Evolutionary conservation across 164 flowering plant species (phyloP).

Genomic region (Berberis thunbergii): DNA sequence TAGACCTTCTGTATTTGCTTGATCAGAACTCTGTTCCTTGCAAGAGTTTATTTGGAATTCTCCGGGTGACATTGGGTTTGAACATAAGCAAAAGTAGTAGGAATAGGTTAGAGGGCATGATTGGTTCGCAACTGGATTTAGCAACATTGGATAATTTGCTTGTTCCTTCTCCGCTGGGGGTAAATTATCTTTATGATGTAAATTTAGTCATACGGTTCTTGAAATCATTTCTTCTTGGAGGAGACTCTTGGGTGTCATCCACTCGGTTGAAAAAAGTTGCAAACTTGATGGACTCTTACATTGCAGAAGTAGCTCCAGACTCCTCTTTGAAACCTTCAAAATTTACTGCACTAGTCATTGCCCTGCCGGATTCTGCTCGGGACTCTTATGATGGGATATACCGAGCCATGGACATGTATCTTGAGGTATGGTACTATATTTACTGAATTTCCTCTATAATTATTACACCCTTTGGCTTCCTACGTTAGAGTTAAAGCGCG

Average conservation of each 20-base stretch:
- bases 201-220: conserved; percentile 57
- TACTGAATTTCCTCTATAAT: not conserved
- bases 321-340: conserved; percentile 49
- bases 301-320: conserved; percentile 78
- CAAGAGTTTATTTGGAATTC: conserved; percentile 52
- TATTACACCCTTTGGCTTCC: not conserved
- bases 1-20: conserved; percentile 38
- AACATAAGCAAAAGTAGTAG: conserved; percentile 33
- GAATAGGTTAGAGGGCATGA: conserved; percentile 50
- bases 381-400: conserved; percentile 59
- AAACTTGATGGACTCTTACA: conserved; percentile 47
- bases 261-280: conserved; percentile 41
- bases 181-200: conserved; percentile 49
- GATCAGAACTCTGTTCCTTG: conserved; percentile 41
- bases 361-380: conserved; percentile 69
- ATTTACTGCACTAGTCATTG: conserved; percentile 39
- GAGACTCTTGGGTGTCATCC: conserved; percentile 15
- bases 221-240: conserved; percentile 35
- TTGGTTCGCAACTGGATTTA: conserved; percentile 62
- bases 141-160: conserved; percentile 69
- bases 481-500: too few relatives aligned
- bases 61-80: conserved; percentile 29
- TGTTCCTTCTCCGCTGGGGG: conserved; percentile 47
- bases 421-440: conserved; percentile 43
- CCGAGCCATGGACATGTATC: conserved; percentile 57